These are phyloP conservation scores for Trichoderma oligosporum DNA, from an alignment of 2,329 filamentous ascomycete genomes.

Conservation along the genomic window DNA sequence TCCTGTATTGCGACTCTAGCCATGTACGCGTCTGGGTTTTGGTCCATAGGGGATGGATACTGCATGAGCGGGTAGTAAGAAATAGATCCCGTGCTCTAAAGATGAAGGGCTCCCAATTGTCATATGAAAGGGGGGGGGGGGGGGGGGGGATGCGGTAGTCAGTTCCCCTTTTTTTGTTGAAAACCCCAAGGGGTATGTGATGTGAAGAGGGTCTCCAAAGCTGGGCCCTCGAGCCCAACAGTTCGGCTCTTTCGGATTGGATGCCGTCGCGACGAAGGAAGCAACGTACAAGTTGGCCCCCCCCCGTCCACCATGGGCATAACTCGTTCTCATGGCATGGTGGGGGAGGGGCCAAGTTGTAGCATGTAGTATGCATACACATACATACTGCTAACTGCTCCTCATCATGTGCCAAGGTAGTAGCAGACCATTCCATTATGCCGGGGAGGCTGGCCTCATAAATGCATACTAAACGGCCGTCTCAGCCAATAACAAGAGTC, in stretches of 20 bases:
- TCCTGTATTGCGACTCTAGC: background rate
- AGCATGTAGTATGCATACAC: background rate
- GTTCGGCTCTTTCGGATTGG: conserved; percentile 3
- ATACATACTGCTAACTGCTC: background rate
- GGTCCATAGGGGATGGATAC: conserved; percentile 20
- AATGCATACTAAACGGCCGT: conserved; percentile 7
- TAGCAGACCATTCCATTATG: background rate
- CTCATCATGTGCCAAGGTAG: conserved; percentile 9
- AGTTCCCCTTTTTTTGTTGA: background rate
- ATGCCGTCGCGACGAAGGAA: background rate
- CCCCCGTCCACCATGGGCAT: background rate
- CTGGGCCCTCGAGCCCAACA: background rate
- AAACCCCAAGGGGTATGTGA: background rate
- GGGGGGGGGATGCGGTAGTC: conserved; percentile 6
- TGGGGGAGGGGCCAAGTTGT: conserved; percentile 7
- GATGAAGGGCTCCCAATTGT: conserved; percentile 1
- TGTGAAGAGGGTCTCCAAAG: background rate
- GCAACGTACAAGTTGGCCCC: too few relatives aligned
- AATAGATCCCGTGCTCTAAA: conserved; percentile 26
- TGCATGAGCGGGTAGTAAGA: conserved; percentile 44
- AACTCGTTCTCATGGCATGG: conserved; percentile 4
- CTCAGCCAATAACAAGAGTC: conserved; percentile 4
- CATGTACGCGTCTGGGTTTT: background rate
- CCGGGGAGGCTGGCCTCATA: background rate
- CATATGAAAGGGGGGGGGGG: too few relatives aligned